These are phyloP conservation scores for Mrakia frigida DNA, from an alignment of 768 basidiomycete species.

Conservation along the genomic window DNA sequence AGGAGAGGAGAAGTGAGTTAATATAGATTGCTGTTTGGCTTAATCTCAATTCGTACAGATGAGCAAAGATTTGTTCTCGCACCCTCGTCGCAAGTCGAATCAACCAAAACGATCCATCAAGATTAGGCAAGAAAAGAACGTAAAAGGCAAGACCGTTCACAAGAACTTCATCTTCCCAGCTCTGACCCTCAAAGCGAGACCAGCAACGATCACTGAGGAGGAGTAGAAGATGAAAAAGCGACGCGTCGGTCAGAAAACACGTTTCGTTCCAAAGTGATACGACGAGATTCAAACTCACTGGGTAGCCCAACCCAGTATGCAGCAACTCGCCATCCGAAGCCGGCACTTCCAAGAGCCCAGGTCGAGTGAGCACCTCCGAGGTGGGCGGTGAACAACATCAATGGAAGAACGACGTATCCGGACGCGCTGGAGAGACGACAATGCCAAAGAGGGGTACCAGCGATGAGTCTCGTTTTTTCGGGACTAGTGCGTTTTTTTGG, in stretches of 20 bases:
- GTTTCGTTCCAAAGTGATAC: neutral
- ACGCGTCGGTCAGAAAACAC: too few species aligned
- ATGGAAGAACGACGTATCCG: conserved; percentile 12
- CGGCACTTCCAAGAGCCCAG: conserved; percentile 6
- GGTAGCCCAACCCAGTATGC: conserved; percentile 15
- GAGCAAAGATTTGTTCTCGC: too few species aligned
- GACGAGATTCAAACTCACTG: neutral
- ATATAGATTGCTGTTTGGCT: too few species aligned
- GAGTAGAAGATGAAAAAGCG: neutral
- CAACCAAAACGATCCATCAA: too few species aligned
- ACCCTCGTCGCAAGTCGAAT: too few species aligned
- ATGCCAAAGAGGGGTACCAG: too few species aligned
- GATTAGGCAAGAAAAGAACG: neutral
- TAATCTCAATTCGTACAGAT: too few species aligned
- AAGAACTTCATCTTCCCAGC: conserved; percentile 7
- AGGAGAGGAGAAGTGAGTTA: too few species aligned
- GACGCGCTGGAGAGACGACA: neutral
- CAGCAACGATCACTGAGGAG: neutral
- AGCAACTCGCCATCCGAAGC: neutral
- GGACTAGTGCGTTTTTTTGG: too few species aligned
- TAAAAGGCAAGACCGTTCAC: neutral
- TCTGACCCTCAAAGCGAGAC: neutral
- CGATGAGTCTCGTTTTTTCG: too few species aligned
- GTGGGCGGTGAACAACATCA: conserved; percentile 3
- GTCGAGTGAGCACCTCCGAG: conserved; percentile 26